Base-by-base conservation (phyloP, 257 asterid species). In the Schizonepeta tenuifolia region DNA sequence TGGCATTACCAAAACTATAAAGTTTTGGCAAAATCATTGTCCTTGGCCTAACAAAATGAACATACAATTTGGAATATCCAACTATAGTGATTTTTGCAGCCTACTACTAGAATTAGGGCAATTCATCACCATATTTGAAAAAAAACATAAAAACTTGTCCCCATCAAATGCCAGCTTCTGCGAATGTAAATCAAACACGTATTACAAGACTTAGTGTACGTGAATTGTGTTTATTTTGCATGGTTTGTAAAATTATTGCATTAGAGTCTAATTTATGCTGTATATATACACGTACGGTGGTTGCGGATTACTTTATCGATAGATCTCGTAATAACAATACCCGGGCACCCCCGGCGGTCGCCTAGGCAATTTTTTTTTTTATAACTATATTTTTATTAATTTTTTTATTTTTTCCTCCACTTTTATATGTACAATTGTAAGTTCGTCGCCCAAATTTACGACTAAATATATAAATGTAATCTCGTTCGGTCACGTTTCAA, bases 21-120 rank as follows among this genome's bases (percentile, higher is more conserved):
- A 40, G 46, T 55, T 69, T 24, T 43, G 74, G 55, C 74, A 55
- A 55, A 12, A 38, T 69, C 74, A 36, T 56, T 69, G 38, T 55
- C 74, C 12, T 53, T 40, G 31, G 65, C 66, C 74, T 11, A 69
- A 55, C 65, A 26, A 55, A 40, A 40, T 69, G 74, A 21, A 36
- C 55, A 56, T 50, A 22, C 14, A 69, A 54, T 20, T 7, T 38
- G 17, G 3, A 28, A 26, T 46, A 57, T 47, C 41, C n/a, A 21
- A 24, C 18, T 66, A 26, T 66, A 26, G 17, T 46, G 15, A 65
- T 7, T 44, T 22, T 43, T 43, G 47, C 40, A 49, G 33, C 61
- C 21, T 33, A 18, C 22, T 18, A 11, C 17, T 50, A 0, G 31
- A 49, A 9, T 47, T 47, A 28, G 60, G 35, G 20, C 2, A 67